Conservation (phyloP, 2,329 filamentous ascomycete species). For the Exserohilum turcica region DNA sequence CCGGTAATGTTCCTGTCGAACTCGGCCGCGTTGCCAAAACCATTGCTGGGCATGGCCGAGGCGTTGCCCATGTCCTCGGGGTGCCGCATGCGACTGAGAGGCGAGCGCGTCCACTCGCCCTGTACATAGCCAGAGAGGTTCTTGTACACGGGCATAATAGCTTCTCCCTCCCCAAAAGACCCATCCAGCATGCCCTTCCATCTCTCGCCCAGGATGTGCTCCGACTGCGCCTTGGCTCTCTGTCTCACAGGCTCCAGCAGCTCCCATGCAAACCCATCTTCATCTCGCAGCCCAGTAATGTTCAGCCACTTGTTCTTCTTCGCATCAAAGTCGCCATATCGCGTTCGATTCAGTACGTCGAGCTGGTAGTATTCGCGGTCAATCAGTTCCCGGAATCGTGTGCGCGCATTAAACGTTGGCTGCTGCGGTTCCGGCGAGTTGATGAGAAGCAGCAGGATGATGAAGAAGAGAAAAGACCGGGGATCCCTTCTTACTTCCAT, state of each 20-base stretch:
- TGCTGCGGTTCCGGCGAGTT: constrained; percentile 46
- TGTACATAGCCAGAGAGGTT: constrained; percentile 78
- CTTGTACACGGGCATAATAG: constrained; percentile 67
- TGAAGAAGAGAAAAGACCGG: constrained; percentile 44
- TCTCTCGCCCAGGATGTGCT: constrained; percentile 46
- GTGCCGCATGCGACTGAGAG: constrained; percentile 56
- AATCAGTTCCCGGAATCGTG: constrained; percentile 54
- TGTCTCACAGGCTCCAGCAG: constrained; percentile 70
- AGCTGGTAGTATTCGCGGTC: constrained; percentile 58
- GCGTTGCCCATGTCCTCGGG: constrained; percentile 55
- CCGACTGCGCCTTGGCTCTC: constrained; percentile 64
- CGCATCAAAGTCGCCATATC: constrained; percentile 56
- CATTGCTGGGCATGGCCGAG: constrained; percentile 66
- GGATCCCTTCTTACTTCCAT: constrained; percentile 48
- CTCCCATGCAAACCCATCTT: constrained; percentile 79
- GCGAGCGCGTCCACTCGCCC: constrained; percentile 72
- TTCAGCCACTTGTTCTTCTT: constrained; percentile 54
- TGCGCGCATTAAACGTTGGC: constrained; percentile 38
- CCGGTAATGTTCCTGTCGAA: constrained; percentile 86
- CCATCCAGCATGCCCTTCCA: constrained; percentile 39
- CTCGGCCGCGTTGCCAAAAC: constrained; percentile 65
- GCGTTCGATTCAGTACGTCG: constrained; percentile 46
- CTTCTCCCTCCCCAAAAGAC: constrained; percentile 42
- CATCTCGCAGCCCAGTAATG: constrained; percentile 74
- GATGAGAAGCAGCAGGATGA: constrained; percentile 46